phyloP scores from a whole-genome alignment of 202 grass and related monocot species.

The Zizania palustris region DNA sequence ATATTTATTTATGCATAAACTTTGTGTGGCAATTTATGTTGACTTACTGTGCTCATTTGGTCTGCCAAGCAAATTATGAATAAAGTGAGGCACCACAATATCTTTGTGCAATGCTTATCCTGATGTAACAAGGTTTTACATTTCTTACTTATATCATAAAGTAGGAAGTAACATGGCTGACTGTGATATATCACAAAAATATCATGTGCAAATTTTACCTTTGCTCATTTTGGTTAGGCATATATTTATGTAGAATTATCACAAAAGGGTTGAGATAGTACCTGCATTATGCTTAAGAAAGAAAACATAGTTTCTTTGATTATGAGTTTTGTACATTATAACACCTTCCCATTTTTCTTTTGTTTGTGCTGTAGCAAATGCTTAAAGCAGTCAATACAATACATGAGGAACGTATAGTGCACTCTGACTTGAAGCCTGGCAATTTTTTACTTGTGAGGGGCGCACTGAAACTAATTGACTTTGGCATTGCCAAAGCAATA shows the following conservation, averaged over 20 bases:
- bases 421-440: conserved; percentile 94
- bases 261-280: background rate
- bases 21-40: background rate
- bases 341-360: conserved; percentile 24
- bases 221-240: background rate
- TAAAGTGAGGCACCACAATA: conserved; percentile 1
- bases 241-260: background rate
- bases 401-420: conserved; percentile 86
- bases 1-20: background rate
- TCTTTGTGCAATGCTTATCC: background rate
- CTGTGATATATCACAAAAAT: conserved; percentile 9
- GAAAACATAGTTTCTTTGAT: background rate
- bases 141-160: conserved; percentile 24
- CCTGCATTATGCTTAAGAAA: conserved; percentile 5
- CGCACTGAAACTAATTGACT: conserved; percentile 85
- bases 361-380: conserved; percentile 76
- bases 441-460: conserved; percentile 90
- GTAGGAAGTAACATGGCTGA: background rate
- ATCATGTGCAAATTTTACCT: conserved; percentile 14
- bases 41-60: background rate
- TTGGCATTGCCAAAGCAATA: conserved; percentile 98
- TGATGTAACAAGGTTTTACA: background rate
- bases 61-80: conserved; percentile 16
- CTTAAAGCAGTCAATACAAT: conserved; percentile 97
- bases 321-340: conserved; percentile 16